These are phyloP conservation scores for Ambispora gerdemannii DNA, from an alignment of 192 early-diverging fungal genomes.

Conservation along the genomic window DNA sequence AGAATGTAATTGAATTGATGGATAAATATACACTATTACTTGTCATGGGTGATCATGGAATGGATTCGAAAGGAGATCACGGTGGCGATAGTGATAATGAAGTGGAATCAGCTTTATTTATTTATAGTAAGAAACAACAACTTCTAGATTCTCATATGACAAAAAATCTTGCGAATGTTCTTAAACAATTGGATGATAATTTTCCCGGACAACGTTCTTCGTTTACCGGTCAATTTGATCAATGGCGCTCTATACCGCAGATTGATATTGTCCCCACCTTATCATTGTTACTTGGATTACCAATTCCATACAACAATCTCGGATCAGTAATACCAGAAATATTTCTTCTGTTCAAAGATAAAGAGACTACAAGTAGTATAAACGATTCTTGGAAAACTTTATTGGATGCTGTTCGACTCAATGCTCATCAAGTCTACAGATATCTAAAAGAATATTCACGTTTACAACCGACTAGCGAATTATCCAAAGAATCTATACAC, in stretches of 20 bases:
- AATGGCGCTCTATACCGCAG: slow-evolving; percentile 75
- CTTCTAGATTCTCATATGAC: neutral
- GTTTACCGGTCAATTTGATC: slow-evolving; percentile 25
- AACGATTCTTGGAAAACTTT: slow-evolving; percentile 40
- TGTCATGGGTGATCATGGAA: slow-evolving; percentile 97
- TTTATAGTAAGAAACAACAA: slow-evolving; percentile 62
- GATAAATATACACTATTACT: slow-evolving; percentile 79
- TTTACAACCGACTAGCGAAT: slow-evolving; percentile 50
- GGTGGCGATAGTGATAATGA: slow-evolving; percentile 93
- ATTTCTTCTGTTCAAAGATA: slow-evolving; percentile 46
- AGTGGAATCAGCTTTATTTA: slow-evolving; percentile 78
- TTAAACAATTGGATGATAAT: slow-evolving; percentile 34
- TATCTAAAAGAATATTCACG: slow-evolving; percentile 61
- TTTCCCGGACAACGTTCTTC: neutral
- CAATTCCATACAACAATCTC: slow-evolving; percentile 92
- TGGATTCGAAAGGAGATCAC: slow-evolving; percentile 94
- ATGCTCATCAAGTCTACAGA: slow-evolving; percentile 65
- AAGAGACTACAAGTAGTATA: neutral
- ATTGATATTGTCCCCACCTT: slow-evolving; percentile 91
- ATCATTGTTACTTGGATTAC: slow-evolving; percentile 71
- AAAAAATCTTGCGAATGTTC: slow-evolving; percentile 24
- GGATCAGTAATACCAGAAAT: slow-evolving; percentile 87
- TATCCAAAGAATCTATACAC: slow-evolving; percentile 44
- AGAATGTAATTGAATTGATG: slow-evolving; percentile 58
- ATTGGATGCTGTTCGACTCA: slow-evolving; percentile 54